Evolutionary conservation across 441 rosid species (phyloP).

Genomic region (Gossypium trilobum): DNA sequence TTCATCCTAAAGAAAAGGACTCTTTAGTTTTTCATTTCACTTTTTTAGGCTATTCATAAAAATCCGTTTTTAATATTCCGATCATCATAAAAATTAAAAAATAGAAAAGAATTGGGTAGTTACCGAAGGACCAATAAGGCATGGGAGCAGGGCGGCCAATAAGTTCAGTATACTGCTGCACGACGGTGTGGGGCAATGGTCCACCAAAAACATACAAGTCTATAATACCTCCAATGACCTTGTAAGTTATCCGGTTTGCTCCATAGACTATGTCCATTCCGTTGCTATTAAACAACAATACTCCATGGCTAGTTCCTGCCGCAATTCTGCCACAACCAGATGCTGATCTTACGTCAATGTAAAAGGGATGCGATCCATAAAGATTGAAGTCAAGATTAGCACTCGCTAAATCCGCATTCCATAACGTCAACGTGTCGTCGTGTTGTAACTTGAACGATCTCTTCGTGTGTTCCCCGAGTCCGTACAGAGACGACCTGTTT

Average conservation of each 20-base stretch:
- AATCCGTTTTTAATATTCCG: too few species aligned
- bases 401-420: slow-evolving; percentile 52
- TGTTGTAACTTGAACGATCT: slow-evolving; percentile 36
- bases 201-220: slow-evolving; percentile 62
- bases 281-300: slow-evolving; percentile 57
- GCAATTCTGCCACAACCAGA: not conserved
- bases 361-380: slow-evolving; percentile 72
- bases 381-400: slow-evolving; percentile 38
- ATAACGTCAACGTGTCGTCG: slow-evolving; percentile 36
- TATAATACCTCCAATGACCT: slow-evolving; percentile 55
- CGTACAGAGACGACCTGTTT: slow-evolving; percentile 43
- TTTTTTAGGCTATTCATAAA: too few species aligned
- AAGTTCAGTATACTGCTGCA: slow-evolving; percentile 60
- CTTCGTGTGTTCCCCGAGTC: slow-evolving; percentile 75
- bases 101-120: not conserved
- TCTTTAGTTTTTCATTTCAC: too few species aligned
- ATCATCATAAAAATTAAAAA: too few species aligned
- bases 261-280: slow-evolving; percentile 61
- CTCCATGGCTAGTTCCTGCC: slow-evolving; percentile 50
- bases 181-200: slow-evolving; percentile 44
- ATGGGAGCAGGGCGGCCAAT: slow-evolving; percentile 69
- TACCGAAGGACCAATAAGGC: slow-evolving; percentile 85
- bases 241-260: slow-evolving; percentile 51
- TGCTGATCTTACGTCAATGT: slow-evolving; percentile 46
- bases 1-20: too few species aligned